Conservation (phyloP, 2,329 filamentous ascomycete genomes). For the Colletotrichum kahawae region DNA sequence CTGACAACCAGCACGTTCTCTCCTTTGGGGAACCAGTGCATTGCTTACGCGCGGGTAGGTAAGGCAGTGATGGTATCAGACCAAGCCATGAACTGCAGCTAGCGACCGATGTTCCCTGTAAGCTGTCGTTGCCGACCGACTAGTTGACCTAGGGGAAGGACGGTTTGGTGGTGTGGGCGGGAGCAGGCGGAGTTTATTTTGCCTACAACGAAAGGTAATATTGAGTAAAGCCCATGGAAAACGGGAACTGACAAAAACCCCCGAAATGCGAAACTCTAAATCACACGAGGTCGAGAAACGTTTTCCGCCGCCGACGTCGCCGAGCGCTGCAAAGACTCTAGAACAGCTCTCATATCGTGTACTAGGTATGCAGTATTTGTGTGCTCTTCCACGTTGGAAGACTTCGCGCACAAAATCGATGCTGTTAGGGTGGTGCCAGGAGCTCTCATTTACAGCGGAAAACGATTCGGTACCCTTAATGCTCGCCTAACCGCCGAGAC, state of each 20-base stretch:
- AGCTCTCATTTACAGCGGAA: neutral
- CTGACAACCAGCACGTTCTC: neutral
- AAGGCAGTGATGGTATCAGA: neutral
- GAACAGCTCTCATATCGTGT: neutral
- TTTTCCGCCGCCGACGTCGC: neutral
- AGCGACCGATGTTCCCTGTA: neutral
- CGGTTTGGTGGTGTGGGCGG: neutral
- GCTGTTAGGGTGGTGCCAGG: neutral
- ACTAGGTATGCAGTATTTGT: neutral
- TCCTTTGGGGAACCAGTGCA: neutral
- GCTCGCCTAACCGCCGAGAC: conserved; percentile 13
- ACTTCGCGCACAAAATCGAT: neutral
- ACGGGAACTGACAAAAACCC: neutral
- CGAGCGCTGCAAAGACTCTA: neutral
- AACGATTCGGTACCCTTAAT: neutral
- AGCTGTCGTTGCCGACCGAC: neutral
- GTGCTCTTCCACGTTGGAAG: neutral
- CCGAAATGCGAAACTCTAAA: conserved; percentile 12
- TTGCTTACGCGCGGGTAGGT: neutral
- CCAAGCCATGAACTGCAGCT: neutral
- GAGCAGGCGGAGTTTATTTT: neutral
- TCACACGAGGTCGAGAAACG: neutral
- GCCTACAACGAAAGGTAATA: neutral
- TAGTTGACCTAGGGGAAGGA: neutral
- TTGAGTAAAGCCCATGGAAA: neutral